Evolutionary conservation across 805 yeast species (phyloP).

Genomic region (Scheffersomyces spartinae): DNA sequence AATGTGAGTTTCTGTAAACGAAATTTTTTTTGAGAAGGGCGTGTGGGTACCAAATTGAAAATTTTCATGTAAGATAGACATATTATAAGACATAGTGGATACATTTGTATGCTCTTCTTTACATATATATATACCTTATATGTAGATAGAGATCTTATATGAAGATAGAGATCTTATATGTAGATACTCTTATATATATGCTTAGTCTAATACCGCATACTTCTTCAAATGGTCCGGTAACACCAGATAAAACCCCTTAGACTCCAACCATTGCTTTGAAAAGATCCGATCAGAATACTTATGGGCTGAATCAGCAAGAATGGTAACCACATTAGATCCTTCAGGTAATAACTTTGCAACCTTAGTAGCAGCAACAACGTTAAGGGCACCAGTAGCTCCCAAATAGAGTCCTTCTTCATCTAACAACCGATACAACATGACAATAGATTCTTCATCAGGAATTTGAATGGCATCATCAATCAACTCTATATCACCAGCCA

Average conservation of each 20-base stretch:
- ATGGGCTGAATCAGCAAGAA: slow-evolving; percentile 86
- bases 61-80: too few species aligned
- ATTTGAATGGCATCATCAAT: slow-evolving; percentile 75
- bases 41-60: too few species aligned
- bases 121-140: too few species aligned
- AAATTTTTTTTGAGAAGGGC: too few species aligned
- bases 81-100: too few species aligned
- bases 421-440: slow-evolving; percentile 70
- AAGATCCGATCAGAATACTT: slow-evolving; percentile 77
- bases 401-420: slow-evolving; percentile 86
- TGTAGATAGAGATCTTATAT: too few species aligned
- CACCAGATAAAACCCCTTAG: slow-evolving; percentile 51
- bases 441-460: slow-evolving; percentile 71
- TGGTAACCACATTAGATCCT: slow-evolving; percentile 71
- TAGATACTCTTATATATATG: too few species aligned
- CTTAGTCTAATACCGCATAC: slow-evolving; percentile 48
- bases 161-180: too few species aligned
- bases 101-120: too few species aligned
- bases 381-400: slow-evolving; percentile 86
- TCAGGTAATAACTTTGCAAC: slow-evolving; percentile 71
- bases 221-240: slow-evolving; percentile 63
- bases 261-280: slow-evolving; percentile 63
- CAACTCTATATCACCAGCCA: slow-evolving; percentile 57
- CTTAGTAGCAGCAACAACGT: slow-evolving; percentile 79
- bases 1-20: too few species aligned